Conservation (phyloP, 2,329 filamentous ascomycete genomes). For the Colletotrichum lini region DNA sequence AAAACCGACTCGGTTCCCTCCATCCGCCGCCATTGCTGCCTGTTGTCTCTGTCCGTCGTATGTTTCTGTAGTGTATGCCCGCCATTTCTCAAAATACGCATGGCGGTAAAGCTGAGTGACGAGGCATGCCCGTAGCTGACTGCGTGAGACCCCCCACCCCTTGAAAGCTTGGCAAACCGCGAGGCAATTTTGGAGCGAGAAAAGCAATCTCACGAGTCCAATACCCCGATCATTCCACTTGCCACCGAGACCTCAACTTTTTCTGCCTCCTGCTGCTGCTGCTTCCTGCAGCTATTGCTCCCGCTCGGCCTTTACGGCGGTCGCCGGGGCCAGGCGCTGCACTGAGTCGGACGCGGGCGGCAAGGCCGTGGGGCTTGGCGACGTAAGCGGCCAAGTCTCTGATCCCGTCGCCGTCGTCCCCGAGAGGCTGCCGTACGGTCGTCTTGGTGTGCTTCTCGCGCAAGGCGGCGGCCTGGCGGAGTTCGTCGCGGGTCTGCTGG, state of each 20-base stretch:
- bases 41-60: no score
- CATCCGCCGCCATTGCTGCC: not conserved
- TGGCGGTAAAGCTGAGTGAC: not conserved
- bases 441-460: no score
- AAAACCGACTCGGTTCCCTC: not conserved
- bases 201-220: not conserved
- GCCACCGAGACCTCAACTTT: no score
- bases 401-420: not conserved
- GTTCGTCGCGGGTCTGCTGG: constrained; percentile 16
- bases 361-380: constrained; percentile 1
- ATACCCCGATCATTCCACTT: not conserved
- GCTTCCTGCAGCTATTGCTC: no score
- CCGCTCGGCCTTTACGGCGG: not conserved
- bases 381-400: not conserved
- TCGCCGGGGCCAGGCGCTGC: not conserved
- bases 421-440: not conserved
- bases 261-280: no score
- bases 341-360: not conserved
- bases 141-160: not conserved
- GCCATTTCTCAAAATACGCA: not conserved
- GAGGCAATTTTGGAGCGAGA: not conserved
- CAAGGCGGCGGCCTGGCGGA: constrained; percentile 13
- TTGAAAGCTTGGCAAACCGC: not conserved
- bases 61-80: no score
- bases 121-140: not conserved